Base-by-base conservation (phyloP, 2,329 filamentous ascomycete genomes). In the Bipolaris cookei region DNA sequence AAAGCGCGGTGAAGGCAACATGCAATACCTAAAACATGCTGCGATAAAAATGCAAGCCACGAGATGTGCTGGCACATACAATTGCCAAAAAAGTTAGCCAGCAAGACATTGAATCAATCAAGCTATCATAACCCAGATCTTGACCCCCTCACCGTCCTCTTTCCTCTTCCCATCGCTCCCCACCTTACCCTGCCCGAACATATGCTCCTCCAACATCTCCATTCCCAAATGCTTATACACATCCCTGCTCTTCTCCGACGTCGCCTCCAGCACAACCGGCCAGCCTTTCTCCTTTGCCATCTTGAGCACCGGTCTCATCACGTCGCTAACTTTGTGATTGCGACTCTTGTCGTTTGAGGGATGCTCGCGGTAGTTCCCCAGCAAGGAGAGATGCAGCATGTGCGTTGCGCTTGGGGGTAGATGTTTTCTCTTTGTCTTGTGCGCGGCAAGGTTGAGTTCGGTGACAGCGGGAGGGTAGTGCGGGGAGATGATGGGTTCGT, bases 101-200 rank as follows among this genome's bases (percentile, higher is more conserved):
- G 28, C 28, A 30, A 30, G 28, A 30, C 28, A 20, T 16, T 20
- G 34, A n/a, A 38, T 34, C 18, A 25, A 20, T 47, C 11, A n/a
- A 23, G 39, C 49, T 38, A 59, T 56, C 57, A 59, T 59, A 18
- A 30, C 54, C 57, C 57, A 59, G 20, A 53, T n/a, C 48, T 34
- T 4, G 11, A 44, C 21, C 1, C 57, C 53, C 44, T 53, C 53
- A 21, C 57, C 57, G 10, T 53, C 57, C 14, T 59, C 48, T 21
- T 32, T 39, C 3, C n/a, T 28, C 28, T 45, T 47, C 20, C 57
- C 57, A 4, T 56, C 42, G 0, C 14, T 20, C 25, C 57, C 48
- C 14, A 46, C 32, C 39, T 50, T 47, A 1, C 57, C 54, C 18
- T 14, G 42, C 0, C 57, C 57, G 21, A 59, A n/a, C 3, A 14